A percentile compares a stretch with the other conserved stretches of the same genome.
These are phyloP conservation scores for Geotrichum phurueaensis DNA, from an alignment of 1,139 yeast genomes.

Conservation along the genomic window DNA sequence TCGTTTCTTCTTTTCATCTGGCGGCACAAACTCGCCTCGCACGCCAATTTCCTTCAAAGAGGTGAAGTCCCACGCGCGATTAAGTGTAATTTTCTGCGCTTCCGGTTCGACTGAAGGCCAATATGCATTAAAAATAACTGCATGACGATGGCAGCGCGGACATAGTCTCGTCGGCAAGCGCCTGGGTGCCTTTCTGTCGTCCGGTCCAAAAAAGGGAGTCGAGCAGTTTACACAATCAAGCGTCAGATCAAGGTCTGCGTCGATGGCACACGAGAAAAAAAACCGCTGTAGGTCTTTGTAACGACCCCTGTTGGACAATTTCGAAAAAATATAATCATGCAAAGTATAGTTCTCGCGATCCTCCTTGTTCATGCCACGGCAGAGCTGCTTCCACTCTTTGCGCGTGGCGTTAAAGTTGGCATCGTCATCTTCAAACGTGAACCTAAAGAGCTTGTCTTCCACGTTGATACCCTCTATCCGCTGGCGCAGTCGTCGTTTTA, in stretches of 20 bases:
- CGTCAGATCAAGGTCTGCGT: conserved; percentile 17
- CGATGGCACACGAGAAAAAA: conserved; percentile 24
- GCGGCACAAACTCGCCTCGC: conserved; percentile 16
- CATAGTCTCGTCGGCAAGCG: conserved; percentile 22
- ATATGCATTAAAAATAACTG: conserved; percentile 25
- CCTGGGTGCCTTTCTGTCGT: conserved; percentile 17
- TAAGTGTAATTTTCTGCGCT: conserved; percentile 21
- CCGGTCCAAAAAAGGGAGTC: conserved; percentile 24
- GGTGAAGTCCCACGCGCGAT: conserved; percentile 18
- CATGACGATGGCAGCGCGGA: conserved; percentile 34
- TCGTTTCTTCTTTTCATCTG: conserved; percentile 6
- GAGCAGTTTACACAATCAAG: conserved; percentile 27
- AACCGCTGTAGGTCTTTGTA: conserved; percentile 16
- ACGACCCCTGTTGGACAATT: conserved; percentile 8
- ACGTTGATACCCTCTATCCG: conserved; percentile 1
- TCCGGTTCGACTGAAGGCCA: conserved; percentile 29
- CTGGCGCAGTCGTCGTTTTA: conserved; percentile 12
- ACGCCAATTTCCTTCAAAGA: conserved; percentile 15
- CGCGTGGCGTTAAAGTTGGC: conserved; percentile 10
- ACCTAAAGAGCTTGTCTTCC: conserved; percentile 10
- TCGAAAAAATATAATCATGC: conserved; percentile 13
- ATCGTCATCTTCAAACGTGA: conserved; percentile 16
- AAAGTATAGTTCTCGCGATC: conserved; percentile 10
- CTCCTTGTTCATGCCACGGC: conserved; percentile 6
- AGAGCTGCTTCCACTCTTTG: conserved; percentile 12